phyloP scores from a whole-genome alignment of 176 grass and related monocot genomes.

The Rhynchospora pubera region DNA sequence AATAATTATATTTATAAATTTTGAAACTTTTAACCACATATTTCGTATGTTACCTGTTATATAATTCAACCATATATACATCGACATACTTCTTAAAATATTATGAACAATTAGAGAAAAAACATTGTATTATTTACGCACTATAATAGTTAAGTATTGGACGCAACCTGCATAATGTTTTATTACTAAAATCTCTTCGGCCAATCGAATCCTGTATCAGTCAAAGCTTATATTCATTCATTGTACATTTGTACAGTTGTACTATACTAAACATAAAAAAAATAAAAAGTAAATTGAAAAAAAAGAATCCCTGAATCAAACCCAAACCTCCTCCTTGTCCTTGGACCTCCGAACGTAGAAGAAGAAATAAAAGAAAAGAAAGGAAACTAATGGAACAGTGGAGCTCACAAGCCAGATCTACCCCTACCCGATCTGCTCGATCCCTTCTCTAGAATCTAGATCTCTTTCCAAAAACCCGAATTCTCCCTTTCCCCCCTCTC shows the following conservation, averaged over 20 bases:
- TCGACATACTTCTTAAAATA: too few relatives aligned
- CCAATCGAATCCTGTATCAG: neutral
- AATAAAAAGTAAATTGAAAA: neutral
- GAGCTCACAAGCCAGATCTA: constrained; percentile 17
- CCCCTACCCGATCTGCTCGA: too few relatives aligned
- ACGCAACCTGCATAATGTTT: neutral
- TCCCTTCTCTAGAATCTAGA: neutral
- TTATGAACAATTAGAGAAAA: too few relatives aligned
- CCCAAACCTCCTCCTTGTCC: neutral
- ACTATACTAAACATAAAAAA: neutral
- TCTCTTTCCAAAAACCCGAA: neutral
- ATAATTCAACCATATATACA: too few relatives aligned
- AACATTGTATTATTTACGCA: too few relatives aligned
- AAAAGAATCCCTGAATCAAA: neutral
- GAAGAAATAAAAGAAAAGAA: neutral
- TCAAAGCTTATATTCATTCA: neutral
- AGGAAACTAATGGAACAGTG: neutral
- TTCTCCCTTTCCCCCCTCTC: neutral
- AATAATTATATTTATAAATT: too few relatives aligned
- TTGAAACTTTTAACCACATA: too few relatives aligned
- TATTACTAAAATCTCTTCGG: neutral
- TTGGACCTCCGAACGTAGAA: neutral
- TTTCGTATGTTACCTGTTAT: too few relatives aligned
- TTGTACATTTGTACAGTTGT: too few relatives aligned
- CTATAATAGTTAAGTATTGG: too few relatives aligned